These are phyloP conservation scores for Grosmannia clavigera DNA, from an alignment of 2,329 filamentous ascomycete genomes.

Conservation along the genomic window DNA sequence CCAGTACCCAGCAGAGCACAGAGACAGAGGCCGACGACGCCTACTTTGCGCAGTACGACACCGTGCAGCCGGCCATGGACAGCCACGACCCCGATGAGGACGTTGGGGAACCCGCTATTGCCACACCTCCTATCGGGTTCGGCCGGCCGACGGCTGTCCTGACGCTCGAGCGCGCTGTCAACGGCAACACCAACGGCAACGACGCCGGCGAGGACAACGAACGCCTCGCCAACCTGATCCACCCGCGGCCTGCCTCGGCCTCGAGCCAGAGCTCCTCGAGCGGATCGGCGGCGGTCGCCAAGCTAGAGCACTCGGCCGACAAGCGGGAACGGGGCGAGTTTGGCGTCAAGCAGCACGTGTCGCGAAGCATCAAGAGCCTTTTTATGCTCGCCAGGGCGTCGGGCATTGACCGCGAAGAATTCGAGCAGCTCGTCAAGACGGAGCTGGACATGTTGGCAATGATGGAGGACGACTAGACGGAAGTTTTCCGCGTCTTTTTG, in stretches of 20 bases:
- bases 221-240: conserved; percentile 27
- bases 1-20: conserved; percentile 13
- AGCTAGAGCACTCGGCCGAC: conserved; percentile 42
- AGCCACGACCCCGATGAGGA: conserved; percentile 66
- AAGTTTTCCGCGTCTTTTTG: background rate
- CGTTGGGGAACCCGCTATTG: conserved; percentile 14
- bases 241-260: conserved; percentile 46
- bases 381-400: conserved; percentile 57
- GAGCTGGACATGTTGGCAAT: conserved; percentile 60
- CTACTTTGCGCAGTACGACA: conserved; percentile 66
- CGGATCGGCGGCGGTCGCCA: conserved; percentile 42
- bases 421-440: conserved; percentile 56
- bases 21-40: conserved; percentile 44
- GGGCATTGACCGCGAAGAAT: conserved; percentile 64
- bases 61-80: conserved; percentile 71
- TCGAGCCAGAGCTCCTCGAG: conserved; percentile 43
- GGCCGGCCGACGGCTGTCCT: conserved; percentile 9
- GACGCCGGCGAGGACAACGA: conserved; percentile 27
- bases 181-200: conserved; percentile 30
- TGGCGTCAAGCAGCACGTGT: conserved; percentile 68
- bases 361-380: conserved; percentile 63
- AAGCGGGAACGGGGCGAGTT: conserved; percentile 53
- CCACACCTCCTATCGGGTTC: conserved; percentile 9
- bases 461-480: conserved; percentile 43
- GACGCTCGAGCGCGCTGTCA: conserved; percentile 16